Evolutionary conservation across 2,329 filamentous ascomycete genomes (phyloP).

Genomic region (Dothidotthia symphoricarpi): DNA sequence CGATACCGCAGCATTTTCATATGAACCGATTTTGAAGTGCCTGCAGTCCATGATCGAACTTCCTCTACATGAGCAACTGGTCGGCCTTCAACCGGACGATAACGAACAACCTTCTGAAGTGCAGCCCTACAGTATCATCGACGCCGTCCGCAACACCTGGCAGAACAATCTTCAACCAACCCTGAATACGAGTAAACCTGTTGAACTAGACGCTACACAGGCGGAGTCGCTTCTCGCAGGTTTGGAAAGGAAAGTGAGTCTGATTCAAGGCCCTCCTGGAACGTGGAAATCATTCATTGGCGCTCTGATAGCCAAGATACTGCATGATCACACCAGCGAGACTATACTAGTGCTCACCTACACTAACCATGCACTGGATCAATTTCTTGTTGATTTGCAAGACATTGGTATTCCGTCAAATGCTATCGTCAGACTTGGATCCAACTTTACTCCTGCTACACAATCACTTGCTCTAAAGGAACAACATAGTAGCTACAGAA

Average conservation of each 20-base stretch:
- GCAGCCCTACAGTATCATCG: conserved; percentile 23
- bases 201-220: conserved; percentile 56
- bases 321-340: conserved; percentile 52
- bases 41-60: conserved; percentile 58
- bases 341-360: conserved; percentile 65
- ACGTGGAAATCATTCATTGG: conserved; percentile 77
- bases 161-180: conserved; percentile 19
- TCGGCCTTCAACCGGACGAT: conserved; percentile 35
- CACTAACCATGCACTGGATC: conserved; percentile 56
- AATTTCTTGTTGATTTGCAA: conserved; percentile 61
- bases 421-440: conserved; percentile 62
- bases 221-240: conserved; percentile 56
- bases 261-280: conserved; percentile 73
- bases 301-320: conserved; percentile 57
- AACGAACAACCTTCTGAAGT: conserved; percentile 24
- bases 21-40: conserved; percentile 63
- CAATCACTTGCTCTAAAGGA: conserved; percentile 49
- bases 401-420: conserved; percentile 54
- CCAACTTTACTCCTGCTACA: conserved; percentile 56
- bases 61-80: conserved; percentile 55
- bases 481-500: conserved; percentile 39
- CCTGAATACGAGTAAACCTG: conserved; percentile 16
- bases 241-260: conserved; percentile 54
- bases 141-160: conserved; percentile 18
- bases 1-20: conserved; percentile 66